Conservation (phyloP, 208 protist species). For the Phytomonas francai region DNA sequence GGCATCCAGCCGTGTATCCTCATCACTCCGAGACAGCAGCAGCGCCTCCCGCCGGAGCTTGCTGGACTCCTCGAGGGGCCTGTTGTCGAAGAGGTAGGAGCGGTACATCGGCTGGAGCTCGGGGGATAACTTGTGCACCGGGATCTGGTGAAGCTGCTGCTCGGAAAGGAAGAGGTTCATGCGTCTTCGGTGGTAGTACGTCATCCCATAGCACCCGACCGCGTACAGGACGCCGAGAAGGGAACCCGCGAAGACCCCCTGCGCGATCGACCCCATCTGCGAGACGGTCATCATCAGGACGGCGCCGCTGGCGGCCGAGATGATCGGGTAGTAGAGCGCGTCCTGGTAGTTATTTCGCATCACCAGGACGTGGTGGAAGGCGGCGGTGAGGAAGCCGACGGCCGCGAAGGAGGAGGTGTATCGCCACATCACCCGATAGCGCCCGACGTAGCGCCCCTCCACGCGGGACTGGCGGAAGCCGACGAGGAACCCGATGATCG, state of each 20-base stretch:
- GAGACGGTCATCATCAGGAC: slow-evolving; percentile 42
- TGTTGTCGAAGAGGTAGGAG: slow-evolving; percentile 73
- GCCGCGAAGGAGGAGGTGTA: slow-evolving; percentile 74
- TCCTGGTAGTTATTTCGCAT: slow-evolving; percentile 75
- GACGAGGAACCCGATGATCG: slow-evolving; percentile 42
- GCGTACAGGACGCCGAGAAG: slow-evolving; percentile 70
- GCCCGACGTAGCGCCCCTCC: slow-evolving; percentile 73
- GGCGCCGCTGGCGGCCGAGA: slow-evolving; percentile 27
- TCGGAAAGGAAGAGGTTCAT: slow-evolving; percentile 59
- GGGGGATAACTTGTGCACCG: slow-evolving; percentile 71
- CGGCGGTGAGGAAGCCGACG: slow-evolving; percentile 61
- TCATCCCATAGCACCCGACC: slow-evolving; percentile 57
- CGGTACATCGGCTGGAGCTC: slow-evolving; percentile 83
- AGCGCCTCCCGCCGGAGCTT: slow-evolving; percentile 35
- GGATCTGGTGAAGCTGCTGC: slow-evolving; percentile 73
- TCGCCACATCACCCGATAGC: slow-evolving; percentile 67
- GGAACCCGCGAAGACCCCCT: slow-evolving; percentile 65
- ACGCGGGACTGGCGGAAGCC: slow-evolving; percentile 69
- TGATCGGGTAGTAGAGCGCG: slow-evolving; percentile 64
- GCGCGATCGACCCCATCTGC: slow-evolving; percentile 59
- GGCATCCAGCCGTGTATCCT: slow-evolving; percentile 64
- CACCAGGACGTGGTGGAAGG: slow-evolving; percentile 70
- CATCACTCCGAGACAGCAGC: slow-evolving; percentile 32
- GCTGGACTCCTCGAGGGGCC: slow-evolving; percentile 68
- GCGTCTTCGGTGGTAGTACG: slow-evolving; percentile 62